Percentiles rank a stretch among this genome's conserved stretches.
These are phyloP conservation scores for Rutstroemia sp. DNA, from an alignment of 2,329 filamentous ascomycete species.

Conservation along the genomic window DNA sequence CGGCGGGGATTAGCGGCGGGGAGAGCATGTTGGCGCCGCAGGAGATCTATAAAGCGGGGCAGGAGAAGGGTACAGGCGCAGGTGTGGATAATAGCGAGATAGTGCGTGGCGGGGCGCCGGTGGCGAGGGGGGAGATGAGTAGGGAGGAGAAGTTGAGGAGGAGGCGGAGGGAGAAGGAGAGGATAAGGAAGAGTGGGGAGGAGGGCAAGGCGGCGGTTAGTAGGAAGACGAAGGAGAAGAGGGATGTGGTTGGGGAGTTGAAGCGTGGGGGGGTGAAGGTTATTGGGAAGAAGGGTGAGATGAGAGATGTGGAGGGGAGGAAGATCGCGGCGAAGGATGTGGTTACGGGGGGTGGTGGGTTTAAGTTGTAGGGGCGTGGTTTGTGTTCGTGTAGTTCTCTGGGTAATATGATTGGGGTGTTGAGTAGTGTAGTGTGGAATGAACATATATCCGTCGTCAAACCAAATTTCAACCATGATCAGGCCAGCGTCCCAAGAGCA, in stretches of 20 bases:
- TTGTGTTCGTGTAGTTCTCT: not conserved
- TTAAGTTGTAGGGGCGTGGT: conserved; percentile 48
- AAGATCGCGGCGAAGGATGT: conserved; percentile 51
- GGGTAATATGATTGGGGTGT: not conserved
- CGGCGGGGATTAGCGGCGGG: conserved; percentile 61
- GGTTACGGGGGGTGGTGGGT: conserved; percentile 46
- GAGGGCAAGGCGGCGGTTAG: conserved; percentile 40
- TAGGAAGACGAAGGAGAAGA: conserved; percentile 42
- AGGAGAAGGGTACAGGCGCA: conserved; percentile 46
- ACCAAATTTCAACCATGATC: too few species aligned
- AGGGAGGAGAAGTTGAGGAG: conserved; percentile 76
- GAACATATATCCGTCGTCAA: too few species aligned
- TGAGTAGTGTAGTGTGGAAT: not conserved
- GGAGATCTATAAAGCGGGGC: conserved; percentile 81
- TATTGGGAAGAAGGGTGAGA: conserved; percentile 81
- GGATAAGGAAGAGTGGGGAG: conserved; percentile 61
- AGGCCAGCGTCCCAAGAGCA: too few species aligned
- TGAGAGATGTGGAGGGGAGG: conserved; percentile 77
- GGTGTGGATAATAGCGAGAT: conserved; percentile 60
- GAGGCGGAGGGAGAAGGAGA: conserved; percentile 78
- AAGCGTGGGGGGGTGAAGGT: conserved; percentile 86
- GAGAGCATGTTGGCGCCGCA: conserved; percentile 82
- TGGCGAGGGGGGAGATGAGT: conserved; percentile 79
- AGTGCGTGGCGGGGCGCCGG: conserved; percentile 68
- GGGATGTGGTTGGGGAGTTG: conserved; percentile 39